These are phyloP conservation scores for Magnusiomyces tetraspermus DNA, from an alignment of 1,139 yeast genomes.

Conservation along the genomic window DNA sequence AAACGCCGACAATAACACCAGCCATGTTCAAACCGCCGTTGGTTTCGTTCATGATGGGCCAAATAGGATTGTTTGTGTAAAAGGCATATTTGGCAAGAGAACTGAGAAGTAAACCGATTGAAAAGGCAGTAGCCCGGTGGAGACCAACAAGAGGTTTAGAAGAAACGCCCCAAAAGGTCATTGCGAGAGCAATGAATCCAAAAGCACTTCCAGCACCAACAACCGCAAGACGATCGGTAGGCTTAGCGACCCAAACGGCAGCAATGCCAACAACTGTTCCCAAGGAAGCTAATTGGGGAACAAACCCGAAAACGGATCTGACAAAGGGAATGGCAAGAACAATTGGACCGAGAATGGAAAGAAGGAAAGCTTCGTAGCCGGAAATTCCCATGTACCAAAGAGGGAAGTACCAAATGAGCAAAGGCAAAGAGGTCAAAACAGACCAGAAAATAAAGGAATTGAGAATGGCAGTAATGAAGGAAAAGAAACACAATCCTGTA, in stretches of 20 bases:
- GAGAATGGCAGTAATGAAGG: slow-evolving; percentile 25
- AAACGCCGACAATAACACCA: slow-evolving; percentile 60
- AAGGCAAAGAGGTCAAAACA: slow-evolving; percentile 63
- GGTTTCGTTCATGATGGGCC: slow-evolving; percentile 85
- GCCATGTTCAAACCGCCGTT: slow-evolving; percentile 80
- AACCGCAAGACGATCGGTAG: slow-evolving; percentile 56
- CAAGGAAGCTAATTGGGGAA: slow-evolving; percentile 44
- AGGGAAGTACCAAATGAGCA: slow-evolving; percentile 94
- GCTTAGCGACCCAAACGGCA: slow-evolving; percentile 56
- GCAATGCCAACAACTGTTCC: slow-evolving; percentile 67
- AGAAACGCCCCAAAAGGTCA: slow-evolving; percentile 46
- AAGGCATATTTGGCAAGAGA: slow-evolving; percentile 65
- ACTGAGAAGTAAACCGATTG: slow-evolving; percentile 64
- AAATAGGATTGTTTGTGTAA: slow-evolving; percentile 83
- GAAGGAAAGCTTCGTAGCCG: slow-evolving; percentile 74
- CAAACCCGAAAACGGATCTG: slow-evolving; percentile 40
- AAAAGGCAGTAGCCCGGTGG: slow-evolving; percentile 52
- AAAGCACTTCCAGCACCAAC: slow-evolving; percentile 61
- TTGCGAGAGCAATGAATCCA: slow-evolving; percentile 52
- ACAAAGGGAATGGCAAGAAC: slow-evolving; percentile 49
- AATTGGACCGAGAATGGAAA: slow-evolving; percentile 50
- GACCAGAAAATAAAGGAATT: slow-evolving; percentile 69
- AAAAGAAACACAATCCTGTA: slow-evolving; percentile 24
- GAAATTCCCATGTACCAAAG: slow-evolving; percentile 97
- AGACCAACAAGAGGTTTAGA: slow-evolving; percentile 38